Evolutionary conservation across 805 yeast genomes (phyloP).

Genomic region (Citeromyces matritensis): DNA sequence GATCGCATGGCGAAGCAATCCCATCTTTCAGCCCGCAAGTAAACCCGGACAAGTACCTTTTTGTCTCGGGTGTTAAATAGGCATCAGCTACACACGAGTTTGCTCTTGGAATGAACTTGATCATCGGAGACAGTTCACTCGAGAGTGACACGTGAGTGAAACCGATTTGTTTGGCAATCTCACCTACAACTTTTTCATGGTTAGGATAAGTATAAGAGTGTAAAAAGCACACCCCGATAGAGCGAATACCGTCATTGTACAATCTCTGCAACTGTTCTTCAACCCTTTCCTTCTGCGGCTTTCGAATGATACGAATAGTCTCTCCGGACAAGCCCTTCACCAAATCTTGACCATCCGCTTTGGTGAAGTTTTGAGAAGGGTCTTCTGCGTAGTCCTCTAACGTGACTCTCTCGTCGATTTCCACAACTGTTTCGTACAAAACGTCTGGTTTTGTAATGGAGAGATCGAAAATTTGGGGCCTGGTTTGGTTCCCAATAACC

Average conservation of each 20-base stretch:
- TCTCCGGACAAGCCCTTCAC: conserved; percentile 57
- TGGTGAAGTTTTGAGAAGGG: conserved; percentile 23
- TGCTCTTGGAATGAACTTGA: conserved; percentile 60
- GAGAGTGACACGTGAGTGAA: conserved; percentile 58
- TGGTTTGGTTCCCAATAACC: conserved; percentile 77
- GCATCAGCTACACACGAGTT: conserved; percentile 75
- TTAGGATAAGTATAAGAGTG: conserved; percentile 63
- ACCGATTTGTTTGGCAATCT: conserved; percentile 43
- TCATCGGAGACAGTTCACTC: conserved; percentile 61
- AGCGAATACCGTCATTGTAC: conserved; percentile 42
- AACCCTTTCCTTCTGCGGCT: conserved; percentile 30
- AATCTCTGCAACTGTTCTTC: conserved; percentile 23
- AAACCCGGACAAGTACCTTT: conserved; percentile 46
- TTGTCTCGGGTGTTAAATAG: conserved; percentile 66
- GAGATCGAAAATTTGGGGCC: conserved; percentile 82
- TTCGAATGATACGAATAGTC: conserved; percentile 36
- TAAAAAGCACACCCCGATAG: conserved; percentile 57
- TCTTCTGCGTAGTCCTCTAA: conserved; percentile 71
- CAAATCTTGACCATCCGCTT: conserved; percentile 10
- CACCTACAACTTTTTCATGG: conserved; percentile 32
- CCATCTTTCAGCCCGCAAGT: conserved; percentile 45
- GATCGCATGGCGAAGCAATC: conserved; percentile 17
- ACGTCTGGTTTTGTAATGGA: conserved; percentile 58
- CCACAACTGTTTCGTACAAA: conserved; percentile 63
- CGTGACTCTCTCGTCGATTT: conserved; percentile 84